Base-by-base conservation (phyloP, 768 basidiomycete genomes). In the Tylopilus plumbeoviolaceoides region DNA sequence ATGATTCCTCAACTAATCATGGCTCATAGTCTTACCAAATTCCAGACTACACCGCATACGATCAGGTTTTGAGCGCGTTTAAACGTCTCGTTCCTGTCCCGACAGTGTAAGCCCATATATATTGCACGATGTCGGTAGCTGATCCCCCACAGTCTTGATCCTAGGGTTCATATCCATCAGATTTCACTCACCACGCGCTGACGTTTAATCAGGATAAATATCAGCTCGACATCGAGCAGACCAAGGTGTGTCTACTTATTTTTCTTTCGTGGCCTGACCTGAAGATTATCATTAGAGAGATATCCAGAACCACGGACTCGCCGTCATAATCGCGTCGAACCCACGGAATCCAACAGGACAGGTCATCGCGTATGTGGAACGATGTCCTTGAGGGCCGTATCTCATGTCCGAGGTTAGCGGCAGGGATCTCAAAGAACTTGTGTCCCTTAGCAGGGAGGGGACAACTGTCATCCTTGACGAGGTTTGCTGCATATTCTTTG, bases 301-400 rank as follows among this genome's bases (percentile, higher is more conserved):
- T 59, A 91, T 95, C 51, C 77, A 73, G 39, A 87, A 79, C 1
- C 91, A 94, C 70, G 91, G 92, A 14, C 74, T 95, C 18, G 81
- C 86, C 11, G 91, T 95, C 46, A 79, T 95, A 51, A 74, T 95
- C 41, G 89, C 91, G 0, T 93, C 90, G 21, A 98, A 97, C 71
- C 95, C 95, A n/a, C 84, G 94, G 49, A 98, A 97, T 66, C 94
- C 95, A 4, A 97, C 95, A 1, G 93, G 95, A n/a, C 94, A 95
- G 67, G 83, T 86, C 49, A 80, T 83, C 57, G 79, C 78, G 84
- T 89, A 61, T 21, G 70, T 66, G 11, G 15, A 49, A 17, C 31
- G 41, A 35, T 47, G 11, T 30, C 39, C 50, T 4, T 33, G 36
- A 30, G 12, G n/a, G 17, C 31, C n/a, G 7, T 53, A 11, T 27